Evolutionary conservation across 2,329 filamentous ascomycete species (phyloP).

Genomic region (Botrytis cinerea): DNA sequence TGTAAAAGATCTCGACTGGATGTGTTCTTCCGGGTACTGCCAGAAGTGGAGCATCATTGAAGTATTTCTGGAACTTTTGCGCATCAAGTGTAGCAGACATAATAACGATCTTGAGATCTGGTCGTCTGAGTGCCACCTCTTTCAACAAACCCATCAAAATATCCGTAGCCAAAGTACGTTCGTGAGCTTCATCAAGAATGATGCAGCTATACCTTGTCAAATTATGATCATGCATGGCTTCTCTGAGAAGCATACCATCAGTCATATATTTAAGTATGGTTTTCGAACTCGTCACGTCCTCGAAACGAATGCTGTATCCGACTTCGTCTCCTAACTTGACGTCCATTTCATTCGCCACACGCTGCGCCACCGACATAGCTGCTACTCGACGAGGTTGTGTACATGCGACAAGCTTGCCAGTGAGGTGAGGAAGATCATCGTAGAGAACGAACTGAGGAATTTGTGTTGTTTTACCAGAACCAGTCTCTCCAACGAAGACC

Average conservation of each 20-base stretch:
- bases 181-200: slow-evolving; percentile 98
- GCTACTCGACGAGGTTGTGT: slow-evolving; percentile 97
- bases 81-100: slow-evolving; percentile 98
- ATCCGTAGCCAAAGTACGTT: slow-evolving; percentile 94
- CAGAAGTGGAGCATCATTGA: slow-evolving; percentile 88
- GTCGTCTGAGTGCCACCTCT: slow-evolving; percentile 76
- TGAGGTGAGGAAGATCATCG: slow-evolving; percentile 87
- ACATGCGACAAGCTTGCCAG: slow-evolving; percentile 90
- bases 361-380: slow-evolving; percentile 97
- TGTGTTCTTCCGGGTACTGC: slow-evolving; percentile 94
- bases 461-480: slow-evolving; percentile 98
- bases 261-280: slow-evolving; percentile 99
- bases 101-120: slow-evolving; percentile 96
- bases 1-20: slow-evolving; percentile 98
- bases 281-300: slow-evolving; percentile 85
- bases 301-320: slow-evolving; percentile 98
- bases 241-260: slow-evolving; percentile 94
- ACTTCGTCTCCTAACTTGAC: slow-evolving; percentile 91
- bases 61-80: slow-evolving; percentile 97
- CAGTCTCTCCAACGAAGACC: slow-evolving; percentile 97
- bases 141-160: slow-evolving; percentile 97
- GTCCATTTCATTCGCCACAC: slow-evolving; percentile 96
- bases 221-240: slow-evolving; percentile 94
- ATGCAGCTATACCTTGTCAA: slow-evolving; percentile 94
- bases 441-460: slow-evolving; percentile 98